These are phyloP conservation scores for Drosera spatulata DNA, from an alignment of 179 eudicot species.

Conservation along the genomic window DNA sequence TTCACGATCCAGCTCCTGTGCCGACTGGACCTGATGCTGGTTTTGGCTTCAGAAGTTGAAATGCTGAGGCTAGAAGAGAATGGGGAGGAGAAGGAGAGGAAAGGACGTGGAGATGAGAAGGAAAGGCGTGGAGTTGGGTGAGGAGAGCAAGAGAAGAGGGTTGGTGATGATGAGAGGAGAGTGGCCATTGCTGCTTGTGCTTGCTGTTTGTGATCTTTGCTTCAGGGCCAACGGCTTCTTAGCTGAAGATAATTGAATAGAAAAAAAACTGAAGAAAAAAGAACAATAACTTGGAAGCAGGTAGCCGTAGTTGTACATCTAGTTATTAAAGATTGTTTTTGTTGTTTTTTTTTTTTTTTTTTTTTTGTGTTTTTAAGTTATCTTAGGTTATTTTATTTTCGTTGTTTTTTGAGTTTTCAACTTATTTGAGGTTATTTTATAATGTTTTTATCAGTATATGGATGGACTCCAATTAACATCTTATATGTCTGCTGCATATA, in stretches of 20 bases:
- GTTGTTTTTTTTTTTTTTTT: too few relatives aligned
- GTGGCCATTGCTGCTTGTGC: conserved; percentile 4
- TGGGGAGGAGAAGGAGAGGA: conserved; percentile 16
- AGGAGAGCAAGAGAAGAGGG: conserved; percentile 3
- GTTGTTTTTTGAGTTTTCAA: too few relatives aligned
- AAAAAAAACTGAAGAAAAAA: background rate
- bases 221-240: conserved; percentile 2
- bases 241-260: background rate
- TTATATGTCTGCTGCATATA: too few relatives aligned
- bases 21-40: conserved; percentile 12
- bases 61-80: conserved; percentile 11
- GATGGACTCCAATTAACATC: too few relatives aligned
- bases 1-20: conserved; percentile 14
- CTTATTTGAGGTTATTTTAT: too few relatives aligned
- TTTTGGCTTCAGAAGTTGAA: conserved; percentile 11
- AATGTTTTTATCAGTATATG: too few relatives aligned
- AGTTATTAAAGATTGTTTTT: too few relatives aligned
- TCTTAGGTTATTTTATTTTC: too few relatives aligned
- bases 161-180: background rate
- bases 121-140: conserved; percentile 10
- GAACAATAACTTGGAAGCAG: background rate
- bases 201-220: background rate
- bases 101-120: conserved; percentile 15
- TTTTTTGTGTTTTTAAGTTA: too few relatives aligned
- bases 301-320: too few relatives aligned